phyloP scores from a whole-genome alignment of 352 stramenopile species.

The Globisporangium alternatum region DNA sequence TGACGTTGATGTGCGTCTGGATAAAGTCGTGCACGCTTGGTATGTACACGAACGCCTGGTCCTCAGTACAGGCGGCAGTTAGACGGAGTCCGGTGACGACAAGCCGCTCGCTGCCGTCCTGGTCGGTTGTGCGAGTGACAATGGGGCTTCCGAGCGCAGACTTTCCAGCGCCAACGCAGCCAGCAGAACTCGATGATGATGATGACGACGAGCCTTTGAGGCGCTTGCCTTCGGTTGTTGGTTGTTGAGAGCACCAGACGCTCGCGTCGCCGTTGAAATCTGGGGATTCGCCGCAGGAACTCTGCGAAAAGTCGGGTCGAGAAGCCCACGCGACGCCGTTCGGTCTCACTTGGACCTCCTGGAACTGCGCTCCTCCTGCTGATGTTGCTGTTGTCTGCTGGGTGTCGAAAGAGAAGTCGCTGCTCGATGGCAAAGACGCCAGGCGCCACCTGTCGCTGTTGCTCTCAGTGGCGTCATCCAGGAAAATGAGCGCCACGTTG shows the following conservation, averaged over 20 bases:
- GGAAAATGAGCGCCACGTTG: slow-evolving; percentile 12
- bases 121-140: background rate
- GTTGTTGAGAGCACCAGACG: slow-evolving; percentile 3
- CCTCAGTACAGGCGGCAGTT: background rate
- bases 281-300: background rate
- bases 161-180: no score
- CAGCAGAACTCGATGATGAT: background rate
- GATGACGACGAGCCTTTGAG: background rate
- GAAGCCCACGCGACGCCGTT: background rate
- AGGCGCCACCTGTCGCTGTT: background rate
- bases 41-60: slow-evolving; percentile 7
- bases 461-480: background rate
- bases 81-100: slow-evolving; percentile 1
- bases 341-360: slow-evolving; percentile 1
- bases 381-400: background rate
- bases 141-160: slow-evolving; percentile 3
- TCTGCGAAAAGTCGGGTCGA: background rate
- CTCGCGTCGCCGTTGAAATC: slow-evolving; percentile 1
- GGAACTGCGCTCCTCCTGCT: background rate
- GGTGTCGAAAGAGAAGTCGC: background rate
- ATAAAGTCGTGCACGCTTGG: slow-evolving; percentile 9
- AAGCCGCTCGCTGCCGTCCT: background rate
- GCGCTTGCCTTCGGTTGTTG: background rate
- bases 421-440: background rate
- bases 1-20: background rate